Evolutionary conservation across 2,329 filamentous ascomycete genomes (phyloP).

Genomic region (Fusarium multiceps): DNA sequence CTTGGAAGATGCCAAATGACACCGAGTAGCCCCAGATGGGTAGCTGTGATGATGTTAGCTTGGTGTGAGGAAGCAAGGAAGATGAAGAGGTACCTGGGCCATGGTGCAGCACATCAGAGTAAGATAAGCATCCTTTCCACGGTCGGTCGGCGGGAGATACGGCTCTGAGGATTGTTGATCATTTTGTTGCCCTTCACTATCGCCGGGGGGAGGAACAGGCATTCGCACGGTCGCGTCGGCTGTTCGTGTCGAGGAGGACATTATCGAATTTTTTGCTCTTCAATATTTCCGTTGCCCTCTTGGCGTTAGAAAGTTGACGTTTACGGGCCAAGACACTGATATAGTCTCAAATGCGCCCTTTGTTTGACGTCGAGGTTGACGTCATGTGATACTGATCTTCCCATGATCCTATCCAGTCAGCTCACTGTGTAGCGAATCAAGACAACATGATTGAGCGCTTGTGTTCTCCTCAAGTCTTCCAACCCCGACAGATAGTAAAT

Average conservation of each 20-base stretch:
- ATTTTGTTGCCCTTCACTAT: neutral
- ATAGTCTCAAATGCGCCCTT: conserved; percentile 8
- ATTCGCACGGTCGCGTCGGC: neutral
- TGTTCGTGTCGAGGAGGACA: neutral
- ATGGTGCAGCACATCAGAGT: conserved; percentile 48
- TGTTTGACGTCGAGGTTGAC: conserved; percentile 16
- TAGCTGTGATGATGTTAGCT: neutral
- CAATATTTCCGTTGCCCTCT: too few species aligned
- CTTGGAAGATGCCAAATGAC: conserved; percentile 74
- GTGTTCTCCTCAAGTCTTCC: too few species aligned
- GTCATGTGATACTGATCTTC: conserved; percentile 6
- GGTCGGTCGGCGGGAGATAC: conserved; percentile 45
- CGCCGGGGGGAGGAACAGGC: neutral
- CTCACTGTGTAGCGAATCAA: neutral
- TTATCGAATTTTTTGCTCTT: neutral
- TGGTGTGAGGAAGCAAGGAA: rapidly evolving
- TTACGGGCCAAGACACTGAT: neutral
- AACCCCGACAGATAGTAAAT: too few species aligned
- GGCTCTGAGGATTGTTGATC: neutral
- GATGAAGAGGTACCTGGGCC: conserved; percentile 41
- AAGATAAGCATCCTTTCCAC: conserved; percentile 45
- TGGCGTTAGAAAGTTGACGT: neutral
- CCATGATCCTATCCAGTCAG: too few species aligned
- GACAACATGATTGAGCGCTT: too few species aligned
- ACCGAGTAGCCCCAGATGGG: conserved; percentile 44